Base-by-base conservation (phyloP, 2,329 filamentous ascomycete genomes). In the Pyrenophora tritici-repentis region DNA sequence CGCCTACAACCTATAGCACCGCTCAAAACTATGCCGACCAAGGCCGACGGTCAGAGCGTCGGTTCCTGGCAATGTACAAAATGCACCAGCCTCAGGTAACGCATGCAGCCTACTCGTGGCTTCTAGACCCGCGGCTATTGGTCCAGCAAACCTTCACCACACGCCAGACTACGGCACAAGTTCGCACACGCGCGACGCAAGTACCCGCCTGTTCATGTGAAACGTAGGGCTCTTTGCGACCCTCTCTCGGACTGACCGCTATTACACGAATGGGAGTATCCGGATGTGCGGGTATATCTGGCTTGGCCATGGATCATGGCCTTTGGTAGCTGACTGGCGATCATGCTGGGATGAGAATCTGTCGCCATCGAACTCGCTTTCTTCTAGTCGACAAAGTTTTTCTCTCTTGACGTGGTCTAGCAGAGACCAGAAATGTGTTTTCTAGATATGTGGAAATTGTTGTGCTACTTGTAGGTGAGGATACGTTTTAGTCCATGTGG, bases 151-250 rank as follows among this genome's bases (percentile, higher is more conserved):
- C 32, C 6, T 20, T 18, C 6, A 36, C 16, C n/a, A n/a, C 9
- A 29, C 10, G 8, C 6, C 10, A 29, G 26, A 10, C 8, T 29
- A 29, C 26, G 26, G 26, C 9, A 12, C 26, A 29, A 29, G 35
- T 17, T 37, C 18, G 16, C n/a, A 18, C 18, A 18, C 18, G 20
- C 26, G 43, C 37, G 26, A 51, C 26, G 33, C 43, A 51, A 33
- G 37, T 42, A 42, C 38, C 49, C 49, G 49, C 43, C 14, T 26
- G 39, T 47, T 41, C 38, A 38, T 38, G 20, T 51, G 8, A 34
- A 42, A 29, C n/a, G 20, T 37, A 16, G 24, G 9, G 26, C 26
- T 29, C 10, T 29, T 29, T 18, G 18, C 18, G 18, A 18, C 18
- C 18, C 18, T 17, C 13, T 6, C 39, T 13, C 31, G 20, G 26